Conservation (phyloP, 768 basidiomycete genomes). For the Stropharia rugosoannulata region DNA sequence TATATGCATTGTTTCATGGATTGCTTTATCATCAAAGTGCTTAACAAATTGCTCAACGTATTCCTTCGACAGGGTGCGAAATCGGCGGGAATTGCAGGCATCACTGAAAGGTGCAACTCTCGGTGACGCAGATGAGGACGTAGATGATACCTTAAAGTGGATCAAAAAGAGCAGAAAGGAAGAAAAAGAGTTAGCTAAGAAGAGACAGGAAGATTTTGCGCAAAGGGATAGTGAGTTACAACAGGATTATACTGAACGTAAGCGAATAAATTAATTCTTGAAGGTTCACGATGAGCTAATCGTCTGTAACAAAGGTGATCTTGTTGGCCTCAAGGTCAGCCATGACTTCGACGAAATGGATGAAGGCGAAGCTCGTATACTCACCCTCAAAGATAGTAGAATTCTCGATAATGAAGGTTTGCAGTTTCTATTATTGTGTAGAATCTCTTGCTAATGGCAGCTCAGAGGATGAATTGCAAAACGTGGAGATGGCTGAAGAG, state of each 20-base stretch:
- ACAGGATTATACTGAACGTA: slow-evolving; percentile 86
- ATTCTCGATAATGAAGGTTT: slow-evolving; percentile 94
- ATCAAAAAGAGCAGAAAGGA: slow-evolving; percentile 88
- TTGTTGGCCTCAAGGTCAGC: slow-evolving; percentile 92
- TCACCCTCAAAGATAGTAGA: slow-evolving; percentile 94
- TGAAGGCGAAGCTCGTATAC: slow-evolving; percentile 92
- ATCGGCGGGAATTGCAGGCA: slow-evolving; percentile 88
- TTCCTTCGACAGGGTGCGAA: slow-evolving; percentile 77
- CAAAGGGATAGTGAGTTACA: slow-evolving; percentile 77
- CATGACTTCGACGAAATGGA: slow-evolving; percentile 92
- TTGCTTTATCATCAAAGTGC: slow-evolving; percentile 34
- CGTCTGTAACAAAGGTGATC: slow-evolving; percentile 59
- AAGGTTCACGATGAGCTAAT: neutral
- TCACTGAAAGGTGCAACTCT: slow-evolving; percentile 92
- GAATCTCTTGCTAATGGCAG: neutral
- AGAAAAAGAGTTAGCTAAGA: slow-evolving; percentile 84
- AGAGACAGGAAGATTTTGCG: slow-evolving; percentile 81
- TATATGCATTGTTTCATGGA: slow-evolving; percentile 39
- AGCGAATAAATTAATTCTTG: slow-evolving; percentile 25
- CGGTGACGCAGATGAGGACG: slow-evolving; percentile 79
- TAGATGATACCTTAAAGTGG: slow-evolving; percentile 86
- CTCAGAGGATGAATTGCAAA: slow-evolving; percentile 96
- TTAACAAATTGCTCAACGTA: slow-evolving; percentile 38
- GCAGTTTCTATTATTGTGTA: neutral
- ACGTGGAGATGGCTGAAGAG: slow-evolving; percentile 90